Evolutionary conservation across 768 basidiomycete genomes (phyloP).

Genomic region (Collybia mongolica): DNA sequence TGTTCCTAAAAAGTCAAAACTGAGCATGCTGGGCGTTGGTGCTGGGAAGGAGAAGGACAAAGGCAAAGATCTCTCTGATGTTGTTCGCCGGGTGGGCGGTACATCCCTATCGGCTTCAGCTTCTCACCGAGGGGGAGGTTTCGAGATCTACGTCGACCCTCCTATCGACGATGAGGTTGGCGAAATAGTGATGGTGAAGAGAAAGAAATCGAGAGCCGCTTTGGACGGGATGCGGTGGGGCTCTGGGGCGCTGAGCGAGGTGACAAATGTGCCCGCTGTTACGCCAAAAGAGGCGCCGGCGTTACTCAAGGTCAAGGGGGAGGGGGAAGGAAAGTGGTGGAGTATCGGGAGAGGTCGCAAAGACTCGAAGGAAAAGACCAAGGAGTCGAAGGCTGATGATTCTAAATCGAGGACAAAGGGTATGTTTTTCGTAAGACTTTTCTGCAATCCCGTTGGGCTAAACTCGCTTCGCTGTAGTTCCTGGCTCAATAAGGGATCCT

Average conservation of each 20-base stretch:
- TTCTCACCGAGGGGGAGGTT: slow-evolving; percentile 36
- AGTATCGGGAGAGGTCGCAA: slow-evolving; percentile 74
- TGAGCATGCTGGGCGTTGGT: slow-evolving; percentile 37
- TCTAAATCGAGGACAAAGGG: slow-evolving; percentile 38
- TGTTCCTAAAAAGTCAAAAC: slow-evolving; percentile 74
- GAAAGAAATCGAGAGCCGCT: slow-evolving; percentile 65
- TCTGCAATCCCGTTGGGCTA: not conserved
- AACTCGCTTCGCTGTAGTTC: slow-evolving; percentile 23
- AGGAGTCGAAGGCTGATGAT: slow-evolving; percentile 36
- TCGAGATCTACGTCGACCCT: slow-evolving; percentile 75
- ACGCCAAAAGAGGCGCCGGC: slow-evolving; percentile 21
- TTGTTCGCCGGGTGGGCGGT: slow-evolving; percentile 48
- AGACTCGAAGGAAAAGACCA: slow-evolving; percentile 66
- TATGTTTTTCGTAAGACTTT: slow-evolving; percentile 21
- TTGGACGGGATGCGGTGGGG: slow-evolving; percentile 61
- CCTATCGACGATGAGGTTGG: slow-evolving; percentile 62
- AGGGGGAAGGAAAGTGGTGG: slow-evolving; percentile 70
- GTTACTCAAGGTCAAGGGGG: slow-evolving; percentile 33
- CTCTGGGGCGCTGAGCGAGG: slow-evolving; percentile 43
- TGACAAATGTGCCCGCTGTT: slow-evolving; percentile 51
- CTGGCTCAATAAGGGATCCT: slow-evolving; percentile 30
- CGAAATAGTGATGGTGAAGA: slow-evolving; percentile 74
- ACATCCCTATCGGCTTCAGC: slow-evolving; percentile 21
- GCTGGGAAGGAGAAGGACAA: slow-evolving; percentile 29
- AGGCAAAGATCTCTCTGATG: slow-evolving; percentile 57